Evolutionary conservation across 257 asterid species (phyloP), one percentile per base, ranked within the genome.

Genomic region (Paraleonurus japonicus): DNA sequence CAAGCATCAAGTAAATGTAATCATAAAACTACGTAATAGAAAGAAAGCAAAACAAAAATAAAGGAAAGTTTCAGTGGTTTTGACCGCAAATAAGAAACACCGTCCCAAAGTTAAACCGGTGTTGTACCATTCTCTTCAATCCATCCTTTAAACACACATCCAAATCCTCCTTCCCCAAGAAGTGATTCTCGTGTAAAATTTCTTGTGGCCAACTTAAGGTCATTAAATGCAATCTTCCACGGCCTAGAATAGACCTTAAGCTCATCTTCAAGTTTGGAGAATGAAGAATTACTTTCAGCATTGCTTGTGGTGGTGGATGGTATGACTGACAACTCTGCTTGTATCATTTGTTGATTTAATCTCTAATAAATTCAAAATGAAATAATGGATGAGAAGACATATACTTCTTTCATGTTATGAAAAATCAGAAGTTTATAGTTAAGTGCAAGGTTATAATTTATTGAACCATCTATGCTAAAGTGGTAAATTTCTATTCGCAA

Each of bases 131-230:
- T 89, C 81, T 94, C 97, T 84, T 94, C 98, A 19, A 94, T 91
- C n/a, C n/a, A n/a, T n/a, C n/a, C n/a, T n/a, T n/a, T n/a, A n/a
- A n/a, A n/a, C n/a, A n/a, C n/a, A n/a, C n/a, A n/a, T n/a, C n/a
- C n/a, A n/a, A n/a, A n/a, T n/a, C n/a, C n/a, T n/a, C n/a, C n/a
- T n/a, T n/a, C n/a, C n/a, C n/a, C n/a, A n/a, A n/a, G n/a, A n/a
- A n/a, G n/a, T n/a, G n/a, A n/a, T n/a, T n/a, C n/a, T 97, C 98
- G 98, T 74, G 96, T 86, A 62, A 94, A 94, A 69, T 94, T 94
- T 77, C 98, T 84, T 4, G 98, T 94, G 59, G 98, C 97, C 65
- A 79, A 67, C 76, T 94, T 94, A 78, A 94, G 89, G 79, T 91
- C 98, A 22, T 87, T 94, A 74, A 94, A 94, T 4, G 89, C 51